Base-by-base conservation (phyloP, 257 asterid genomes). In the Verbascum thapsus region DNA sequence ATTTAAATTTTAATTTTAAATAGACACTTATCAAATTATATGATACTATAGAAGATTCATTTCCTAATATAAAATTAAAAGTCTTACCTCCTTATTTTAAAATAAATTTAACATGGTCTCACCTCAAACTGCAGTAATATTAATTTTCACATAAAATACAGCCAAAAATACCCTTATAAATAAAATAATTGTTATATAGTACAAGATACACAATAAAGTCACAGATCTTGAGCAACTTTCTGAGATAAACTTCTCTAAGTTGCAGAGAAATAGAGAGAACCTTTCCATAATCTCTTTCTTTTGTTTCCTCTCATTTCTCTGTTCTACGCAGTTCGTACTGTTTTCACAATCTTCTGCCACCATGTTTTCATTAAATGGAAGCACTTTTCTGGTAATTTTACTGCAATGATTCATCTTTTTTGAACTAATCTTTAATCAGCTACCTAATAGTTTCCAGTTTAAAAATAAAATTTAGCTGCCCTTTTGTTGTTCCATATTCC, bases 341-440 rank as follows among this genome's bases (percentile, higher is more conserved):
- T 64, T 53, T n/a, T 47, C 42, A 8, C 18, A 23, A 39, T 39
- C 71, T 35, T 56, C 60, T 48, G 67, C 71, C 80, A 47, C 71
- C 71, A 90, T 90, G 98, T 81, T 91, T 64, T 80, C 98, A 19
- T 63, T 91, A 8, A 85, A 76, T 11, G 85, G 85, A 47, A 78
- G 69, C 84, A 72, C 20, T 69, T 81, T 84, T 40, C 64, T 85
- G 94, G 98, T 91, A 88, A 75, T 65, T 15, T 52, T 44, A 4
- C 17, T 56, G 9, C 32, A 58, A 26, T n/a, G n/a, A n/a, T 61
- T 44, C 49, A 10, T 34, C 61, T 34, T 30, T 40, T 49, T 61
- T 16, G n/a, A n/a, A 8, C 17, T 23, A 26, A 16, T 17, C 18
- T 15, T 7, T 3, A 10, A n/a, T n/a, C 63, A 39, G 7, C 54